These are phyloP conservation scores for Pestalotiopsis sp. DNA, from an alignment of 2,329 filamentous ascomycete species.

Conservation along the genomic window DNA sequence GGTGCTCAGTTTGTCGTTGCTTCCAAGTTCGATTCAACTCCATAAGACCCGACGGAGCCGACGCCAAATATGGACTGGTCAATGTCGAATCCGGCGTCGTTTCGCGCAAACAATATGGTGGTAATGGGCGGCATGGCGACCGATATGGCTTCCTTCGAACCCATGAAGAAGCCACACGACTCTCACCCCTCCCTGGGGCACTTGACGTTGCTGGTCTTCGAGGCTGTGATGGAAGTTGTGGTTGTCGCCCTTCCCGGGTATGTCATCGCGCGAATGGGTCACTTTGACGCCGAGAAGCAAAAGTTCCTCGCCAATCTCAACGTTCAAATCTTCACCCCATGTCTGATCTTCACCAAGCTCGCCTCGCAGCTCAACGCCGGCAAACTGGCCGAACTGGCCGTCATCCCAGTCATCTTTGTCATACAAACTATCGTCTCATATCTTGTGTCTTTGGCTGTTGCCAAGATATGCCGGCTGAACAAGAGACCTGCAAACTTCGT, in stretches of 20 bases:
- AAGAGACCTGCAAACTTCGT: slow-evolving; percentile 92
- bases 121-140: slow-evolving; percentile 20
- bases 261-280: slow-evolving; percentile 84
- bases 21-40: neutral
- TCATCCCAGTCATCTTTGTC: slow-evolving; percentile 94
- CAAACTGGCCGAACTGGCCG: slow-evolving; percentile 85
- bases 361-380: slow-evolving; percentile 91
- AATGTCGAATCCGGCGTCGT: slow-evolving; percentile 45
- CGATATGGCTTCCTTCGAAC: slow-evolving; percentile 42
- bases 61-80: slow-evolving; percentile 29
- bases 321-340: slow-evolving; percentile 94
- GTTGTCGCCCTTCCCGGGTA: slow-evolving; percentile 95
- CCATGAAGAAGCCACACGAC: slow-evolving; percentile 41
- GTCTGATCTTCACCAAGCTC: slow-evolving; percentile 96
- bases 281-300: slow-evolving; percentile 94
- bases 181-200: slow-evolving; percentile 69
- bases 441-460: slow-evolving; percentile 70
- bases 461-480: slow-evolving; percentile 77
- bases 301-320: slow-evolving; percentile 97
- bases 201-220: slow-evolving; percentile 84
- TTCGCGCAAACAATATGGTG: slow-evolving; percentile 37
- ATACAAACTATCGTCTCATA: slow-evolving; percentile 89
- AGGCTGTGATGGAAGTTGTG: slow-evolving; percentile 91
- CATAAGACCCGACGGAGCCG: neutral
- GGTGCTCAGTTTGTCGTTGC: neutral